phyloP scores from a whole-genome alignment of 2,329 filamentous ascomycete species.

The Dothiorella sarmentorum region DNA sequence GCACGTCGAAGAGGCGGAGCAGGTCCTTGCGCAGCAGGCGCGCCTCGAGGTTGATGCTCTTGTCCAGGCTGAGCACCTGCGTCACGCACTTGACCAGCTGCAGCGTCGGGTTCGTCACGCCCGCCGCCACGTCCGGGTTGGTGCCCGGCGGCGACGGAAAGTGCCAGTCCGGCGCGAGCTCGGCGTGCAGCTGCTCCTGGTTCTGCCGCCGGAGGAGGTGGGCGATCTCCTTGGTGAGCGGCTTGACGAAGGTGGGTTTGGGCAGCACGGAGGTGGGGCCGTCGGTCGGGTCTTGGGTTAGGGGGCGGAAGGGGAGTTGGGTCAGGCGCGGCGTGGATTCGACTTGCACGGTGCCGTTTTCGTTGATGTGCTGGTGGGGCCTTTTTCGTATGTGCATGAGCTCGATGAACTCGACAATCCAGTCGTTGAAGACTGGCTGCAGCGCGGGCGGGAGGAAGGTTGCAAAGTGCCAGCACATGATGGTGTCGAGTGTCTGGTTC shows the following conservation, averaged over 20 bases:
- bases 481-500: conserved; percentile 76
- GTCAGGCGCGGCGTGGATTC: conserved; percentile 52
- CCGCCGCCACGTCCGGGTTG: conserved; percentile 45
- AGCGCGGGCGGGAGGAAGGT: conserved; percentile 80
- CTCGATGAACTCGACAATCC: conserved; percentile 92
- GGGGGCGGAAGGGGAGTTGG: conserved; percentile 57
- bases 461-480: conserved; percentile 98
- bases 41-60: conserved; percentile 84
- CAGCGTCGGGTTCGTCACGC: conserved; percentile 67
- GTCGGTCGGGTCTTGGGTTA: conserved; percentile 55
- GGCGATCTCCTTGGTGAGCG: conserved; percentile 83
- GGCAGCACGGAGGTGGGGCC: conserved; percentile 60
- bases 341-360: conserved; percentile 36
- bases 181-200: conserved; percentile 82
- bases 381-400: conserved; percentile 87
- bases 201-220: conserved; percentile 80
- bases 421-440: conserved; percentile 82
- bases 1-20: conserved; percentile 84
- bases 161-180: conserved; percentile 79
- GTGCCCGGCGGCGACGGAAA: conserved; percentile 79
- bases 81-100: conserved; percentile 91
- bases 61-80: conserved; percentile 88
- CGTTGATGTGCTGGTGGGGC: conserved; percentile 42
- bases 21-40: conserved; percentile 85
- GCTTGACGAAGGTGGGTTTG: conserved; percentile 82